These are phyloP conservation scores for Hydrangea macrophylla DNA, from an alignment of 148 eudicot genomes.

Conservation along the genomic window DNA sequence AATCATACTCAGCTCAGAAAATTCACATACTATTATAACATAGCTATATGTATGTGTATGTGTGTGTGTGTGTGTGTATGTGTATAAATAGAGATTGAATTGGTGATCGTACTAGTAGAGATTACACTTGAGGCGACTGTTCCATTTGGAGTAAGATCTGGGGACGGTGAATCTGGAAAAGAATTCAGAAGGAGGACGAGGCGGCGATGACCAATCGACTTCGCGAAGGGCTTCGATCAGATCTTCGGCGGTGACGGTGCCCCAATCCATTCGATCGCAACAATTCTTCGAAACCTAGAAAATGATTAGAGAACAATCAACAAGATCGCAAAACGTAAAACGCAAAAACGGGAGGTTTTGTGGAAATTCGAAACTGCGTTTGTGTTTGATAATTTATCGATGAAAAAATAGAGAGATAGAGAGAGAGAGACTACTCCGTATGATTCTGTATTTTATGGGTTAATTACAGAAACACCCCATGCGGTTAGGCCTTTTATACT, in stretches of 20 bases:
- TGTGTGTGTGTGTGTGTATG: background rate
- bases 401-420: background rate
- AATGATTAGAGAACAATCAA: no score
- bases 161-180: conserved; percentile 85
- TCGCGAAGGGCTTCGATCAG: conserved; percentile 79
- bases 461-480: no score
- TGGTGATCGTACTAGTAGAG: conserved; percentile 70
- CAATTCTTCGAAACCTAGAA: background rate
- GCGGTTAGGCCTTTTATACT: no score
- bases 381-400: background rate
- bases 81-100: background rate
- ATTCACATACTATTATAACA: no score
- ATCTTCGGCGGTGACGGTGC: conserved; percentile 85
- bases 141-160: conserved; percentile 74
- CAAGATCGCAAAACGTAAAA: background rate
- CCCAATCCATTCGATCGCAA: conserved; percentile 64
- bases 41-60: no score
- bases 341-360: background rate
- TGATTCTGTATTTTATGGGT: no score
- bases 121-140: conserved; percentile 90
- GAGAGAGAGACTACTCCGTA: background rate
- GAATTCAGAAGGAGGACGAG: conserved; percentile 79
- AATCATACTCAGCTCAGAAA: background rate
- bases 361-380: background rate
- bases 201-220: conserved; percentile 94